These are phyloP conservation scores for Pelargonium myrrhifolium DNA, from an alignment of 441 rosid species.

Conservation along the genomic window DNA sequence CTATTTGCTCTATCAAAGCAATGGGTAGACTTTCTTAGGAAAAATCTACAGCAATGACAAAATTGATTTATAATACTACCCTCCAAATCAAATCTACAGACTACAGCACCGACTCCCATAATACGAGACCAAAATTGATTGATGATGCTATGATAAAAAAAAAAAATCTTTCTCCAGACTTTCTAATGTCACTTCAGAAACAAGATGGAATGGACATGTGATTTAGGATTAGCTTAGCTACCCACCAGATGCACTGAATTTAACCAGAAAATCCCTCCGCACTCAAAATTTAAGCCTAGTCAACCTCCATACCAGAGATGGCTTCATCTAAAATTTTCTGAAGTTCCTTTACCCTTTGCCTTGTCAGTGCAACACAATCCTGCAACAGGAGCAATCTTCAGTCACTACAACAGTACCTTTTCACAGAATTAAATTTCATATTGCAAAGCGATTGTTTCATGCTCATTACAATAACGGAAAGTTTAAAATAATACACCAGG, in stretches of 20 bases:
- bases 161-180: not conserved
- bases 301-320: conserved; percentile 56
- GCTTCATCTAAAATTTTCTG: conserved; percentile 54
- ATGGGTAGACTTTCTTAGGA: too few relatives aligned
- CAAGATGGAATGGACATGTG: conserved; percentile 9
- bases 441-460: not conserved
- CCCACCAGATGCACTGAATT: conserved; percentile 11
- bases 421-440: not conserved
- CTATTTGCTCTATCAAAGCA: too few relatives aligned
- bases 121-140: conserved; percentile 17
- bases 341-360: conserved; percentile 73
- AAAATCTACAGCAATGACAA: too few relatives aligned
- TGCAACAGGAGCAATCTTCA: conserved; percentile 26
- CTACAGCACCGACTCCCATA: not conserved
- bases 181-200: conserved; percentile 2
- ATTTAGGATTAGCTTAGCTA: conserved; percentile 12
- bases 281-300: conserved; percentile 23
- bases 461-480: not conserved
- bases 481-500: not conserved
- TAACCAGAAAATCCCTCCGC: conserved; percentile 10
- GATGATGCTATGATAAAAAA: not conserved
- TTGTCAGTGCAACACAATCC: conserved; percentile 74
- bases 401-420: not conserved
- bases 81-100: too few relatives aligned
- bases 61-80: too few relatives aligned